Conservation (phyloP, 2,329 filamentous ascomycete genomes). For the Thelonectria discophora region DNA sequence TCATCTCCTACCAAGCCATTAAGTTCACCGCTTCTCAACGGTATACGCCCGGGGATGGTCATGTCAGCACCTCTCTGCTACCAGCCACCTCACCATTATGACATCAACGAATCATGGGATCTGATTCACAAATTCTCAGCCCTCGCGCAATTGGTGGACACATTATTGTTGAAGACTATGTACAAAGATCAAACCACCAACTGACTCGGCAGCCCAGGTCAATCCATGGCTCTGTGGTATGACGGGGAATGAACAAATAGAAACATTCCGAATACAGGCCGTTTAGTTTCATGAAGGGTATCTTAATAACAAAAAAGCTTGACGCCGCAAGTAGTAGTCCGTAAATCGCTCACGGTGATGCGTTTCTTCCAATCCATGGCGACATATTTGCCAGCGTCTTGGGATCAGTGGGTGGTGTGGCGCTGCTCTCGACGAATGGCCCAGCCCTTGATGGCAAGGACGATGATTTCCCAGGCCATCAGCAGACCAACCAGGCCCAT, state of each 20-base stretch:
- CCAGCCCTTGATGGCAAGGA: conserved; percentile 90
- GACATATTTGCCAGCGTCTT: background rate
- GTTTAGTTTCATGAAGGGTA: conserved; percentile 39
- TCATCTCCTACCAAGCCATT: background rate
- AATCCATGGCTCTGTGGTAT: background rate
- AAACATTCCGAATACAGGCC: conserved; percentile 14
- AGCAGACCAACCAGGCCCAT: conserved; percentile 84
- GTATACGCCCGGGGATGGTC: background rate
- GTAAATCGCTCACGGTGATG: conserved; percentile 16
- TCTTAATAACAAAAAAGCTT: conserved; percentile 35
- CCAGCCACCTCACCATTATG: background rate
- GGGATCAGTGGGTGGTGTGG: conserved; percentile 7
- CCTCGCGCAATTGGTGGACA: background rate
- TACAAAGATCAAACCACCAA: background rate
- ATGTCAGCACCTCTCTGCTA: background rate
- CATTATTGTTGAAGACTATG: background rate
- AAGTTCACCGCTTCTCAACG: background rate
- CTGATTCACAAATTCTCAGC: background rate
- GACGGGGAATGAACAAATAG: background rate
- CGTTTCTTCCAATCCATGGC: background rate
- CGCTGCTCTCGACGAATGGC: conserved; percentile 63
- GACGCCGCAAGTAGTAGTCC: conserved; percentile 19
- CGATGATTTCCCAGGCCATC: conserved; percentile 83
- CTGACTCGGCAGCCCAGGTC: background rate
- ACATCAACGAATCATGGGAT: background rate